These are phyloP conservation scores for Cladophialophora chaetospira DNA, from an alignment of 2,329 filamentous ascomycete genomes.

Conservation along the genomic window DNA sequence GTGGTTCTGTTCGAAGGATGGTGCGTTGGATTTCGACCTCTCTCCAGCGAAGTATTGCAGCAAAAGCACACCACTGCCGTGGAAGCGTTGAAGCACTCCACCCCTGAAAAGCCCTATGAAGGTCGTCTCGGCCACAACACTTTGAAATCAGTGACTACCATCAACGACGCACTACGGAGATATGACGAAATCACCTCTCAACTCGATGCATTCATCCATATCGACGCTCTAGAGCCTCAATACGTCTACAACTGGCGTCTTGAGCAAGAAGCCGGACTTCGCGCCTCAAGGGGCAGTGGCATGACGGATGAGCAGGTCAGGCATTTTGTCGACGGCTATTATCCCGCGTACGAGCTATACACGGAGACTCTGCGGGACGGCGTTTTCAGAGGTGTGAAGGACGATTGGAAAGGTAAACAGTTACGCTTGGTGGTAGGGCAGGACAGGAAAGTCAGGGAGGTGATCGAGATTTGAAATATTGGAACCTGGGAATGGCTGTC, in stretches of 20 bases:
- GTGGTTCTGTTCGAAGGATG: constrained; percentile 86
- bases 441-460: constrained; percentile 62
- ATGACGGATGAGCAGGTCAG: constrained; percentile 82
- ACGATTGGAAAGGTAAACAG: constrained; percentile 54
- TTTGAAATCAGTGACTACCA: constrained; percentile 58
- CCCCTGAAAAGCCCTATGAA: constrained; percentile 40
- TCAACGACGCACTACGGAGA: constrained; percentile 60
- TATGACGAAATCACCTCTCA: constrained; percentile 63
- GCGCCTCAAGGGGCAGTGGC: constrained; percentile 66
- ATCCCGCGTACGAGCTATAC: constrained; percentile 72
- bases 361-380: constrained; percentile 61
- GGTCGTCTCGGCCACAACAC: constrained; percentile 57
- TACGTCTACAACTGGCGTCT: constrained; percentile 85
- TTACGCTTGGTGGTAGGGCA: constrained; percentile 63
- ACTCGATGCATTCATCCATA: constrained; percentile 66
- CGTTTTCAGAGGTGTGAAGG: constrained; percentile 48
- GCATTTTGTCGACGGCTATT: constrained; percentile 73
- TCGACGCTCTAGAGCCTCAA: constrained; percentile 70
- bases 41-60: constrained; percentile 58
- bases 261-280: constrained; percentile 75
- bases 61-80: constrained; percentile 56
- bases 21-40: constrained; percentile 79
- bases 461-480: constrained; percentile 50
- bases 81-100: constrained; percentile 46
- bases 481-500: neutral